These are phyloP conservation scores for Sungouiella blattae DNA, from an alignment of 805 yeast species.

Conservation along the genomic window DNA sequence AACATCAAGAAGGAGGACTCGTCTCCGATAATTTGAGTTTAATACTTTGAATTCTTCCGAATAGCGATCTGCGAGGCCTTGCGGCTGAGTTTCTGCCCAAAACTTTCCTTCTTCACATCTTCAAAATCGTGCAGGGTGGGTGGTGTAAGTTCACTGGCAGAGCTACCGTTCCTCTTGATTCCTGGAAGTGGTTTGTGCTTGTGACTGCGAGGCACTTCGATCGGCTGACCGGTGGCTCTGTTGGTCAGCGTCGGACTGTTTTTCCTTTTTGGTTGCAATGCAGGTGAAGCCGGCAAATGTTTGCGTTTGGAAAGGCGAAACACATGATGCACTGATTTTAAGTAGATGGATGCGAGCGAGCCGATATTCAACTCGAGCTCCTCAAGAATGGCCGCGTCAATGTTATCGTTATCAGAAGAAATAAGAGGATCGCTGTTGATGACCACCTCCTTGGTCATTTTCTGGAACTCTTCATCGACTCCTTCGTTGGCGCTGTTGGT, in stretches of 20 bases:
- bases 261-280: slow-evolving; percentile 25
- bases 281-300: slow-evolving; percentile 45
- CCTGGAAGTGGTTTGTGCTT: slow-evolving; percentile 9
- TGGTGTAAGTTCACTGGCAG: background rate
- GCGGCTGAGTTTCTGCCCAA: slow-evolving; percentile 31
- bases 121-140: slow-evolving; percentile 1
- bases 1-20: no score
- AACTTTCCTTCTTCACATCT: slow-evolving; percentile 20
- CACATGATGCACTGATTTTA: slow-evolving; percentile 79
- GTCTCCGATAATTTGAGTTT: no score
- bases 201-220: slow-evolving; percentile 3
- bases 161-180: slow-evolving; percentile 6
- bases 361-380: slow-evolving; percentile 84
- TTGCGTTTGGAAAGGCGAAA: slow-evolving; percentile 62
- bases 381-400: slow-evolving; percentile 69
- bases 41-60: slow-evolving; percentile 2
- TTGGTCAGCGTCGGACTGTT: slow-evolving; percentile 5
- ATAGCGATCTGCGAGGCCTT: slow-evolving; percentile 29
- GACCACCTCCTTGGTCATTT: slow-evolving; percentile 45
- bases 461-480: slow-evolving; percentile 39
- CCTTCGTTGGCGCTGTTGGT: slow-evolving; percentile 30
- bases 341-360: slow-evolving; percentile 74
- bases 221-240: slow-evolving; percentile 11
- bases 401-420: slow-evolving; percentile 59
- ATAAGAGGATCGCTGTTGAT: slow-evolving; percentile 61